Base-by-base conservation (phyloP, 768 basidiomycete species). In the Phlegmacium glaucopus region DNA sequence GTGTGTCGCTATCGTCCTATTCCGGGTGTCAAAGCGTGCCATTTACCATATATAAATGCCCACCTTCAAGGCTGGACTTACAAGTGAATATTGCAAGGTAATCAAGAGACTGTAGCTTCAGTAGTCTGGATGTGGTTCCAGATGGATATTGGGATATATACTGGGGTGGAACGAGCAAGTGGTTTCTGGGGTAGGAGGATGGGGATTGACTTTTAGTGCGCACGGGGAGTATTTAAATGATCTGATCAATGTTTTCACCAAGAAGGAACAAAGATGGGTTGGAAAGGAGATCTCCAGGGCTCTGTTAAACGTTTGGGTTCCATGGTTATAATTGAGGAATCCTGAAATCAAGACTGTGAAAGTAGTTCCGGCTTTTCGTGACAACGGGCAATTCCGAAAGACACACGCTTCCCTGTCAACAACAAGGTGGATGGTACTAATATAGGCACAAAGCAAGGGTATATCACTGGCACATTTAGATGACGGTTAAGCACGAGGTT, bases 51-150 rank as follows among this genome's bases (percentile, higher is more conserved):
- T 68, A 66, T 67, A 64, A 61, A 58, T 52, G 44, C 54, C 55
- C 69, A 55, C 66, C 68, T 67, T 69, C 68, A 70, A 59, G 45
- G 59, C 59, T 61, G 63, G 56, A 66, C 65, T 34, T 6, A 34
- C 32, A 34, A 22, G 22, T 22, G 22, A 22, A 5, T 2, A 22
- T 22, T 22, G 5, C 5, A 22, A 2, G 22, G 22, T 22, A 22
- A 22, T 22, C 22, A 22, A 22, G 22, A 22, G 22, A 22, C 22
- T 2, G 22, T 22, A 22, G 3, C 22, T 22, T 2, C 22, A 22
- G 22, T 5, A 22, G 22, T 22, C 22, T 22, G 22, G 22, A 22
- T 22, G 22, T 2, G 2, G 5, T 22, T 22, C 22, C 22, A 5
- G 22, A 22, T 22, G 22, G 22, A 22, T 22, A 22, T 22, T 22